These are phyloP conservation scores for Candida krabiensis DNA, from an alignment of 805 yeast genomes.

Conservation along the genomic window DNA sequence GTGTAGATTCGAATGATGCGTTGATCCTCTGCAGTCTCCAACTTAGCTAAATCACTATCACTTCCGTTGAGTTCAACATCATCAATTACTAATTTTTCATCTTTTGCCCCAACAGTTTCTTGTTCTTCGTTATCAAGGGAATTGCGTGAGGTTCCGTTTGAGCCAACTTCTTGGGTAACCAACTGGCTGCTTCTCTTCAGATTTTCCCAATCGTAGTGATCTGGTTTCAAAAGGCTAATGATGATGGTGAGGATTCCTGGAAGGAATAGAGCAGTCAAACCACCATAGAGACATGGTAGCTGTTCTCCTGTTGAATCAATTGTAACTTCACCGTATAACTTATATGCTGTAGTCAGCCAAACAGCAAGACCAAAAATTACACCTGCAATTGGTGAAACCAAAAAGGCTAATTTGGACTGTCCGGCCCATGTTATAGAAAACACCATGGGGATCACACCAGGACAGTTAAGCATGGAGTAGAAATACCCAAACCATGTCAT, in stretches of 20 bases:
- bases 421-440: conserved; percentile 34
- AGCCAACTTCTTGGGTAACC: conserved; percentile 8
- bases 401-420: conserved; percentile 32
- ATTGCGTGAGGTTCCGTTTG: conserved; percentile 10
- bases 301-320: conserved; percentile 32
- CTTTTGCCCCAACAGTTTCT: neutral
- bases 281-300: conserved; percentile 37
- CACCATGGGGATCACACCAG: conserved; percentile 39
- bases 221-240: conserved; percentile 32
- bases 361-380: conserved; percentile 30
- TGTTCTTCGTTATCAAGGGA: neutral
- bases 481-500: conserved; percentile 40
- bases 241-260: conserved; percentile 34
- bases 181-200: conserved; percentile 21
- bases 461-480: conserved; percentile 37
- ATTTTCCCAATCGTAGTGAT: conserved; percentile 33
- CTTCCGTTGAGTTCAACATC: neutral
- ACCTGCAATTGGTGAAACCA: conserved; percentile 35
- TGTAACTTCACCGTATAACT: conserved; percentile 30
- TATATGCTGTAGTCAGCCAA: conserved; percentile 35
- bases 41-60: neutral
- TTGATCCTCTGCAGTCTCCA: conserved; percentile 5
- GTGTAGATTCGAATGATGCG: conserved; percentile 19
- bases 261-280: conserved; percentile 33
- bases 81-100: neutral